Evolutionary conservation across 2,329 filamentous ascomycete genomes (phyloP), one percentile per base, ranked within the genome.

Genomic region (Trichoderma endophyticum): DNA sequence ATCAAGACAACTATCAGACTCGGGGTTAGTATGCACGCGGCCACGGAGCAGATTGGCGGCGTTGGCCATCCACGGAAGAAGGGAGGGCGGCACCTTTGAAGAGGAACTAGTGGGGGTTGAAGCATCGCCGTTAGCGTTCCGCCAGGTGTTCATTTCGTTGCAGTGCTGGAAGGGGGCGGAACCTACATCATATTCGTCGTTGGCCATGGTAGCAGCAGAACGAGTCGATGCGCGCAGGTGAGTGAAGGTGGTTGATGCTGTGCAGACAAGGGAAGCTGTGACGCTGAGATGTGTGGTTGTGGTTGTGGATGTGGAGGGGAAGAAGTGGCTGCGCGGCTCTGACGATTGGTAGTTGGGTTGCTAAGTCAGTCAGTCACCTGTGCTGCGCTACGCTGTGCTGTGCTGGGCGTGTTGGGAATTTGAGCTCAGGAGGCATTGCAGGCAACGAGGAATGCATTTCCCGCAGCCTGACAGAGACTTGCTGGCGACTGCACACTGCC

Each of bases 111-210:
- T 74, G 75, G 76, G 75, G 75, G 67, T 73, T 43, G 56, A 71
- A 67, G 68, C 74, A 72, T 70, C 75, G 72, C 83, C 74, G 77
- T 81, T 78, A 80, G 79, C 77, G 78, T 70, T 76, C 67, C 71
- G 75, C 74, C 74, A 73, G 39, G 15, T 57, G 48, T 32, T 39
- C 26, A 56, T 59, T 72, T 70, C 57, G 32, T 60, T 59, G 28
- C 30, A 34, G 57, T n/a, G 57, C 30, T n/a, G 71, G 73, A 72
- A 67, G 73, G 71, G 76, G 75, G 69, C 74, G 72, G 70, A 60
- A 82, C 94, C 88, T 87, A 98, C 95, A 92, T 99, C 96, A 87
- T 99, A 99, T 88, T 99, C 96, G 90, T 99, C 96, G 91, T 98
- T 99, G 82, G 95, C 96, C 96, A 98, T 99, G 84, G 79, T 88